Base-by-base conservation (phyloP, 106 monocot genomes). In the Amphibolis antarctica region DNA sequence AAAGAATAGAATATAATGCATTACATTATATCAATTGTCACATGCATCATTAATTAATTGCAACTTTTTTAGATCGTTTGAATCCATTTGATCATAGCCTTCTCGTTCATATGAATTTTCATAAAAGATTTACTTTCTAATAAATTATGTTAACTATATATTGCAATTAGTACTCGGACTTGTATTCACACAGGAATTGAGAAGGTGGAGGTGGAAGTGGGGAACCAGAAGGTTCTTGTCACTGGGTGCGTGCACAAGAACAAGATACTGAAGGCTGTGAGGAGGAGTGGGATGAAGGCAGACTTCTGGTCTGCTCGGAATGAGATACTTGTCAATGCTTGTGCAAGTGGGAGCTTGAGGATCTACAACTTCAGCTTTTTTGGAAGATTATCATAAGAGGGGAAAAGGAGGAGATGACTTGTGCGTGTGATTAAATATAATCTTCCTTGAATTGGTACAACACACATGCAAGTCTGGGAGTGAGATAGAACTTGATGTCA, bases 221-320 rank as follows among this genome's bases (percentile, higher is more conserved):
- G 78, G 60, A 85, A 76, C 45, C 85, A 93, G 71, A 93, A 93
- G 71, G 92, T 93, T 18, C 69, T 79, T 46, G 80, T 88, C 42
- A 93, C 76, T 25, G 92, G 88, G 26, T 85, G 78, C 75, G 85
- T 71, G 25, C 75, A 93, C 72, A 79, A 71, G 76, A 93, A 77
- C 85, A 93, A 88, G 67, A 79, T 93, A 53, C 65, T 93, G 17
- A 88, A 79, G 77, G 83, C 88, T 29, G 31, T 93, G 63, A 85
- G 83, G 56, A 78, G 88, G 59, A 80, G 80, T 44, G 88, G 88
- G 11, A 63, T 93, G 20, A 81, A 82, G 73, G 93, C 76, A 55
- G 93, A 93, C 63, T 68, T 74, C 15, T 93, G 93, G 93, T 93
- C 93, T 61, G 66, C 93, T 17, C 80, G 81, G 44, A 93, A 88